Evolutionary conservation across 202 grass and related monocot genomes (phyloP), one percentile per base, ranked within the genome.

Genomic region (Setaria italica): DNA sequence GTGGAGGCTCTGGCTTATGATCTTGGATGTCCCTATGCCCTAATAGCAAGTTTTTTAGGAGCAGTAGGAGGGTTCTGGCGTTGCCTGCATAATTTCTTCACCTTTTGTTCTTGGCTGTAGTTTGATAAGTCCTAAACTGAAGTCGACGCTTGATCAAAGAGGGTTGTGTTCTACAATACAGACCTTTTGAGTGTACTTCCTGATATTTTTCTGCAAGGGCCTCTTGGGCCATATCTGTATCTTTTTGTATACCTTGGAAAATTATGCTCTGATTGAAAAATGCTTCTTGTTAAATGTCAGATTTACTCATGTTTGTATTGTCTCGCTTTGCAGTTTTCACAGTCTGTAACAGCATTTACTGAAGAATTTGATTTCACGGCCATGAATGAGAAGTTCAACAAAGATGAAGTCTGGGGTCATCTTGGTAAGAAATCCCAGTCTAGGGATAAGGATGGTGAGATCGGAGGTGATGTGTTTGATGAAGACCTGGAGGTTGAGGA

Each of bases 361-460:
- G 94, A 94, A 89, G 94, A 97, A 85, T 97, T 97, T 87, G 94
- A 97, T 94, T 97, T 97, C 74, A 90, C 60, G 67, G 94, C 94
- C 19, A 97, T 97, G 94, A 97, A 97, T 74, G 94, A 97, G 85
- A 97, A 97, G 66, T 97, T 97, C 46, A 97, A 97, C 81, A 97
- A 97, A 76, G 94, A 94, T 74, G 94, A 97, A 87, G 89, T 97
- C 50, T 97, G 92, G 94, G 94, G 84, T 56, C 85, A 94, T 90
- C 94, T 97, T 80, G 94, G 91, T 56, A 97, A 94, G 85, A 92
- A 92, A 91, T 81, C 93, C 51, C 88, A 92, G 70, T 90, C 85
- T 46, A 92, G 81, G 68, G 93, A 92, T 9, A 92, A 80, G 60
- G 88, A 95, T 84, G 90, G 90, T 85, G 90, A 91, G 14, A 77